Percentiles rank a stretch among this genome's conserved stretches.
phyloP scores from a whole-genome alignment of 2,329 filamentous ascomycete genomes.

The Arthrobotrys sphaeroides region DNA sequence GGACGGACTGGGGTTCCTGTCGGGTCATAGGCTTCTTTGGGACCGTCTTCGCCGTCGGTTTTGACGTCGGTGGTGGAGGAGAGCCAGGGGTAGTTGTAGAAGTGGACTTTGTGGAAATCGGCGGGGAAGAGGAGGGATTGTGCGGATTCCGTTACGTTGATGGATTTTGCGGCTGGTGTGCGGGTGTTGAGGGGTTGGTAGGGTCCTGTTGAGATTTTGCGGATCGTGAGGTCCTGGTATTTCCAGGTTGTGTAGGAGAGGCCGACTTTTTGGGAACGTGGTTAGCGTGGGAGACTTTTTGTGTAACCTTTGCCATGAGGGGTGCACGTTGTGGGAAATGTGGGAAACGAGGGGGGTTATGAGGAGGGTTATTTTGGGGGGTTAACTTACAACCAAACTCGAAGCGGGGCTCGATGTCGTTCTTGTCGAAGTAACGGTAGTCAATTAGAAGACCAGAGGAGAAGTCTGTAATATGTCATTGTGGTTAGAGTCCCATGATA shows the following conservation, averaged over 20 bases:
- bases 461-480: constrained; percentile 66
- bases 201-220: constrained; percentile 64
- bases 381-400: constrained; percentile 75
- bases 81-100: constrained; percentile 76
- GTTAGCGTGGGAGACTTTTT: constrained; percentile 6
- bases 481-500: background rate
- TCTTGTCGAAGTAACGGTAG: constrained; percentile 77
- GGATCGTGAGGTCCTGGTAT: constrained; percentile 74
- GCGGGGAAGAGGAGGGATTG: constrained; percentile 74
- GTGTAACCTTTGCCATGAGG: constrained; percentile 59
- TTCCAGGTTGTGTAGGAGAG: constrained; percentile 82
- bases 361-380: background rate
- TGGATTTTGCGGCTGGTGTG: constrained; percentile 66
- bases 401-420: constrained; percentile 74
- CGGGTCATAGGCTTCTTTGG: constrained; percentile 68
- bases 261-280: constrained; percentile 63
- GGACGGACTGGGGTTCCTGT: constrained; percentile 69
- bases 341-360: background rate
- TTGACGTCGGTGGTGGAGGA: constrained; percentile 70
- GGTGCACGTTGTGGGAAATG: constrained; percentile 64
- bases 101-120: constrained; percentile 64
- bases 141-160: constrained; percentile 69
- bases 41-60: constrained; percentile 74
- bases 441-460: constrained; percentile 83
- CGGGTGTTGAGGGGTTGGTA: constrained; percentile 65